phyloP scores from a whole-genome alignment of 163 green algal genomes.

The Coccomyxa subellipsoidea region DNA sequence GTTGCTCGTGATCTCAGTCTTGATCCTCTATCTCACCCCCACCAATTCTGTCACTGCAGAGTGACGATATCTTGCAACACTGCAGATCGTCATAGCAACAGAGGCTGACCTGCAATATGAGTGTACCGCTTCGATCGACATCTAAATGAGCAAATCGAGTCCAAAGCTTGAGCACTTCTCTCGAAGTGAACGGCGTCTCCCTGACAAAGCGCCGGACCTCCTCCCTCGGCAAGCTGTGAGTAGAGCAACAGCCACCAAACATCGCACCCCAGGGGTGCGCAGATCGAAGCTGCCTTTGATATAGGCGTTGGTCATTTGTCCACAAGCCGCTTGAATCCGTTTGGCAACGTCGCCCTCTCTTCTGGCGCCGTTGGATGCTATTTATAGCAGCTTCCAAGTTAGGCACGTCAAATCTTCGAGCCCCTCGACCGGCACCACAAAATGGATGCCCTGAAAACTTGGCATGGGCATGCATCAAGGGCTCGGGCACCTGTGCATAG shows the following conservation, averaged over 20 bases:
- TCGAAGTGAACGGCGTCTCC: background rate
- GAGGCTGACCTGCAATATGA: background rate
- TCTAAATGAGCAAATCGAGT: background rate
- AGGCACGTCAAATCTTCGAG: no score
- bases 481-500: no score
- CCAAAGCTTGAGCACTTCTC: conserved; percentile 6
- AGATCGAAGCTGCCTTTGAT: no score
- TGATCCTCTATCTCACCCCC: no score
- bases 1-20: no score
- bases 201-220: background rate
- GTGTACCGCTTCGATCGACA: background rate
- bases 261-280: background rate
- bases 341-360: background rate
- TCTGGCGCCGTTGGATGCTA: background rate
- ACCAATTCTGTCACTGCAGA: no score
- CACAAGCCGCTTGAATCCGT: background rate
- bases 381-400: background rate
- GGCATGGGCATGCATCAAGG: no score
- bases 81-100: background rate
- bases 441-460: no score
- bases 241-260: background rate
- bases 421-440: no score
- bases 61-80: no score
- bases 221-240: background rate
- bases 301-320: background rate